These are phyloP conservation scores for Musa troglodytarum DNA, from an alignment of 176 grass and related monocot species.

Conservation along the genomic window DNA sequence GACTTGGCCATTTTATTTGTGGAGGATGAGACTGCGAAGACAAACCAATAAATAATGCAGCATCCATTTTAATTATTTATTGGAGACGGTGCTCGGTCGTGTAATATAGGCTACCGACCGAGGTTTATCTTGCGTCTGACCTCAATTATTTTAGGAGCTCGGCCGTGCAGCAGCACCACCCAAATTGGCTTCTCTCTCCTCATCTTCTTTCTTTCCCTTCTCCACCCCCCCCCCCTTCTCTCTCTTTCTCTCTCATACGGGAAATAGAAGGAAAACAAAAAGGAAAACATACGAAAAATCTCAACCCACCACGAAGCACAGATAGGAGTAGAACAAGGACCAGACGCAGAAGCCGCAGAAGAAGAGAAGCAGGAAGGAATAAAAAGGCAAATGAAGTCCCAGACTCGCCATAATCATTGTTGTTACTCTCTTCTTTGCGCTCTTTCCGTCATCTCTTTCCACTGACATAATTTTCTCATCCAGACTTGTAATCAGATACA, in stretches of 20 bases:
- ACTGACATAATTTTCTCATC: slow-evolving; percentile 8
- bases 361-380: background rate
- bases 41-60: background rate
- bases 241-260: background rate
- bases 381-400: background rate
- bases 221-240: too few species aligned
- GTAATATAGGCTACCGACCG: background rate
- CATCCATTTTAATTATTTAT: background rate
- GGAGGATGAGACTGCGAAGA: background rate
- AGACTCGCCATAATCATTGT: background rate
- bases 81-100: background rate
- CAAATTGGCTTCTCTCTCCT: slow-evolving; percentile 35
- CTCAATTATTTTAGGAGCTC: background rate
- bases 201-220: slow-evolving; percentile 4
- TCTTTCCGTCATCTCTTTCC: background rate
- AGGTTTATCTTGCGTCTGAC: background rate
- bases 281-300: background rate
- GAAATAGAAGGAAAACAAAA: background rate
- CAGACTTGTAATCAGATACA: background rate
- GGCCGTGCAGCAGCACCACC: slow-evolving; percentile 42
- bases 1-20: background rate
- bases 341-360: background rate
- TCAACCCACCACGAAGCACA: background rate
- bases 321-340: background rate
- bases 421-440: background rate